A percentile compares a stretch with the other conserved stretches of the same genome.
phyloP scores from a whole-genome alignment of 805 yeast genomes.

The Vanderwaltozyma polyspora region DNA sequence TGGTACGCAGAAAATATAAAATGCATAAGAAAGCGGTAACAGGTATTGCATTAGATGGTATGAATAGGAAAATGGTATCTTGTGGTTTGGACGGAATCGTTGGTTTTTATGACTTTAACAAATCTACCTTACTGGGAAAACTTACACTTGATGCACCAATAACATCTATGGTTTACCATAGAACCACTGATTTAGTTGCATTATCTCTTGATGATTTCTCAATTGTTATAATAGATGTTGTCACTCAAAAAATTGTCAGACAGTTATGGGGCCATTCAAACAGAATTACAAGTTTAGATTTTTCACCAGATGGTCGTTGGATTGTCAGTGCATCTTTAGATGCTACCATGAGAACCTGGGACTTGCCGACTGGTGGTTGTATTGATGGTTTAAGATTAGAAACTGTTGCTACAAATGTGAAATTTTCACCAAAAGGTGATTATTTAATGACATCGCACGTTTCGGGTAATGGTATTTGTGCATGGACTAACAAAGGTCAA shows the following conservation, averaged over 20 bases:
- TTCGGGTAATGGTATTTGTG: constrained; percentile 72
- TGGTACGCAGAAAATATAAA: constrained; percentile 54
- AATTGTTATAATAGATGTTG: constrained; percentile 70
- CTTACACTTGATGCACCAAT: constrained; percentile 65
- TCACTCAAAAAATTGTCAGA: constrained; percentile 75
- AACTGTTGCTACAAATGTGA: constrained; percentile 68
- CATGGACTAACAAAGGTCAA: constrained; percentile 90
- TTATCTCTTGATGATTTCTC: constrained; percentile 78
- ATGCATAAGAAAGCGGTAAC: constrained; percentile 73
- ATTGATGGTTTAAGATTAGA: constrained; percentile 80
- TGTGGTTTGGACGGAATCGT: constrained; percentile 82
- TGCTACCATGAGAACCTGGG: constrained; percentile 90
- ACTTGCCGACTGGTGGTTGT: constrained; percentile 92
- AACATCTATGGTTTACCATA: constrained; percentile 66
- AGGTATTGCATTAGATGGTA: constrained; percentile 80
- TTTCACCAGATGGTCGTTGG: constrained; percentile 95
- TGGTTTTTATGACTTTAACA: constrained; percentile 75
- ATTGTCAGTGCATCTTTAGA: constrained; percentile 74
- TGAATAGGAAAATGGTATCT: constrained; percentile 80
- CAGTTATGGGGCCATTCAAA: constrained; percentile 82
- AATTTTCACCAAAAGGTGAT: constrained; percentile 81
- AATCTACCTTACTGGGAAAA: constrained; percentile 55
- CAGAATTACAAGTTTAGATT: constrained; percentile 77
- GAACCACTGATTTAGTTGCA: constrained; percentile 75
- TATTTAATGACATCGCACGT: constrained; percentile 89